These are phyloP conservation scores for Marchantia polymorpha DNA, from an alignment of 225 moss, liverwort and hornwort species.

Conservation along the genomic window DNA sequence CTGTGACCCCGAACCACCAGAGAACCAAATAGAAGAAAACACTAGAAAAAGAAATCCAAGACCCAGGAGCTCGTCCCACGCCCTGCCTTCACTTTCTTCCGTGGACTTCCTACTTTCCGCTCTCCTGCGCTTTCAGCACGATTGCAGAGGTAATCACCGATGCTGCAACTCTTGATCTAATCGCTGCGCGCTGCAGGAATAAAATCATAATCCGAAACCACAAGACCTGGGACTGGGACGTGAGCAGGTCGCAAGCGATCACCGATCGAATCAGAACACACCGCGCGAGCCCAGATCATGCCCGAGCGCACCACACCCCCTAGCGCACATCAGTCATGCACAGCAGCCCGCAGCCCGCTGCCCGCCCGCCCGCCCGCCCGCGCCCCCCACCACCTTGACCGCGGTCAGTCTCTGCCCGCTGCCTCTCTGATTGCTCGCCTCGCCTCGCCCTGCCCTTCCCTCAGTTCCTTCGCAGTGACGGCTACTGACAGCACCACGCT, in stretches of 20 bases:
- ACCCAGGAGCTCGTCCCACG: background rate
- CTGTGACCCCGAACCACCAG: background rate
- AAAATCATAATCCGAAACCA: background rate
- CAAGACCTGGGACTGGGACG: slow-evolving; percentile 3
- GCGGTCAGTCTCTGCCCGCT: background rate
- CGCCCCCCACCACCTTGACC: background rate
- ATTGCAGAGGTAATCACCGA: background rate
- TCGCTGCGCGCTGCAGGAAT: background rate
- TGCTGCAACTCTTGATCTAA: background rate
- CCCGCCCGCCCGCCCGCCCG: background rate
- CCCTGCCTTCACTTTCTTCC: background rate
- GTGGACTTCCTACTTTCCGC: background rate
- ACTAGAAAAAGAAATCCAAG: background rate
- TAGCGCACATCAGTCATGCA: background rate
- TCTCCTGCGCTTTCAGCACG: background rate
- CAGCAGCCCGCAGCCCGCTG: background rate
- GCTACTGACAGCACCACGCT: slow-evolving; percentile 3
- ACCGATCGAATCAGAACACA: slow-evolving; percentile 3
- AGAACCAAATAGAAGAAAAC: background rate
- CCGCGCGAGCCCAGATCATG: background rate
- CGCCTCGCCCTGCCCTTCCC: too few species aligned
- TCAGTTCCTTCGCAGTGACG: background rate
- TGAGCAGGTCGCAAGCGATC: slow-evolving; percentile 8
- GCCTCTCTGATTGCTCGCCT: background rate
- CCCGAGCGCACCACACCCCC: background rate